A percentile compares a stretch with the other conserved stretches of the same genome.
These are phyloP conservation scores for Gyromitra esculenta DNA, from an alignment of 2,329 filamentous ascomycete genomes.

Conservation along the genomic window DNA sequence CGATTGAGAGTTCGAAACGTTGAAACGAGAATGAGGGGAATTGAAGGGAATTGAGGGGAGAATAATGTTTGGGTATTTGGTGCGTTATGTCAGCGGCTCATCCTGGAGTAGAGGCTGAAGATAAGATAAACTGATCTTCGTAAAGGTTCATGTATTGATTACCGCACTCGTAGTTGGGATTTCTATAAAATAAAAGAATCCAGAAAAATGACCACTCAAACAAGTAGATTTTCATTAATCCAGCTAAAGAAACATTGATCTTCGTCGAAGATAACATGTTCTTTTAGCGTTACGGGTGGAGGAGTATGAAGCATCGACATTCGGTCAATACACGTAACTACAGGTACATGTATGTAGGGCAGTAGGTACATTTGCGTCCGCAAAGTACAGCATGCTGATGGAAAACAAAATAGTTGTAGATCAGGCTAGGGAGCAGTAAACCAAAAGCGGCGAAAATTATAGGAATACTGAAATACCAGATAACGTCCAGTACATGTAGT, in stretches of 20 bases:
- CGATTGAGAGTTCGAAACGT: constrained; percentile 1
- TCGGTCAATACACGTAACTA: no score
- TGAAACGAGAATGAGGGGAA: constrained; percentile 14
- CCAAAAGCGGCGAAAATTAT: no score
- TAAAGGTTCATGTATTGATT: no score
- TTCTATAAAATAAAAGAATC: background rate
- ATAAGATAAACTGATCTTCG: constrained; percentile 7
- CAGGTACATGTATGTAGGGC: no score
- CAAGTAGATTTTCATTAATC: background rate
- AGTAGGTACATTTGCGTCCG: no score
- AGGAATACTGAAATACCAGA: no score
- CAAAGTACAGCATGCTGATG: no score
- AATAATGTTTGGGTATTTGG: constrained; percentile 1
- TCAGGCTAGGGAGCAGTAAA: no score
- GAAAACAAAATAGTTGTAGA: no score
- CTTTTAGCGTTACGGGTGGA: background rate
- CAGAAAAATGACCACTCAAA: background rate
- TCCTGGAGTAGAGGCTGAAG: constrained; percentile 26
- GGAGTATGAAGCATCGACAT: background rate
- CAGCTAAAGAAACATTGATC: background rate
- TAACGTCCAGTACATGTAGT: no score
- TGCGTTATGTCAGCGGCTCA: constrained; percentile 33
- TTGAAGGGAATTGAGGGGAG: constrained; percentile 17
- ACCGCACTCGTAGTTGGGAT: no score
- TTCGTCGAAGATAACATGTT: background rate